These are phyloP conservation scores for Geotrichum aggregatum DNA, from an alignment of 1,139 yeast genomes.

Conservation along the genomic window DNA sequence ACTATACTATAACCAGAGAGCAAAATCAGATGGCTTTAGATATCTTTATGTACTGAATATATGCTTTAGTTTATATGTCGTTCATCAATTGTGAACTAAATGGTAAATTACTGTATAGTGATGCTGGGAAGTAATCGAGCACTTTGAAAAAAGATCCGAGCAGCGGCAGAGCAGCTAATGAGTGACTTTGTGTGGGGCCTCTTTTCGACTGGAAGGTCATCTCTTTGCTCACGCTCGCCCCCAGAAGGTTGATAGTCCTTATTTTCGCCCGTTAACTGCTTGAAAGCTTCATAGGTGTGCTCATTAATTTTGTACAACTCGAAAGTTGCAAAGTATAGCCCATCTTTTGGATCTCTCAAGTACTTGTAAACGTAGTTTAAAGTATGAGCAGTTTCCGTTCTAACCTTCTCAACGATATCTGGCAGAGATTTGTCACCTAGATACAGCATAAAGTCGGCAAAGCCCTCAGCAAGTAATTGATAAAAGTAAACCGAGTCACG, in stretches of 20 bases:
- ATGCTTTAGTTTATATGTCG: no score
- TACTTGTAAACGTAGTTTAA: slow-evolving; percentile 44
- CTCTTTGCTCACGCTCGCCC: slow-evolving; percentile 47
- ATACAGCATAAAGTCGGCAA: slow-evolving; percentile 58
- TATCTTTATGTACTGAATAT: no score
- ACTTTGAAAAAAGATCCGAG: slow-evolving; percentile 64
- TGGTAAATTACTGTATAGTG: background rate
- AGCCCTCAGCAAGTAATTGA: slow-evolving; percentile 63
- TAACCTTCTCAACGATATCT: slow-evolving; percentile 28
- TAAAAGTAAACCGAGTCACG: slow-evolving; percentile 62
- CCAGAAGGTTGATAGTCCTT: slow-evolving; percentile 51
- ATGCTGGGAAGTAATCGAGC: slow-evolving; percentile 44
- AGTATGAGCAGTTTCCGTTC: slow-evolving; percentile 32
- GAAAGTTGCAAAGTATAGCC: slow-evolving; percentile 58
- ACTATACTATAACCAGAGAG: background rate
- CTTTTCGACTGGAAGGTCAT: slow-evolving; percentile 35
- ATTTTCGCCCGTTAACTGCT: slow-evolving; percentile 52
- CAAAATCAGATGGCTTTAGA: no score
- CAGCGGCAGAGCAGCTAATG: slow-evolving; percentile 65
- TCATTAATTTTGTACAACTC: slow-evolving; percentile 56
- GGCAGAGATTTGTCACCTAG: slow-evolving; percentile 45
- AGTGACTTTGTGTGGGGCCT: slow-evolving; percentile 51
- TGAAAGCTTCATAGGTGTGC: slow-evolving; percentile 51
- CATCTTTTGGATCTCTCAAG: slow-evolving; percentile 56
- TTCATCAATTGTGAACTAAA: no score